Evolutionary conservation across 768 basidiomycete species (phyloP).

Genomic region (Tremella mesenterica): DNA sequence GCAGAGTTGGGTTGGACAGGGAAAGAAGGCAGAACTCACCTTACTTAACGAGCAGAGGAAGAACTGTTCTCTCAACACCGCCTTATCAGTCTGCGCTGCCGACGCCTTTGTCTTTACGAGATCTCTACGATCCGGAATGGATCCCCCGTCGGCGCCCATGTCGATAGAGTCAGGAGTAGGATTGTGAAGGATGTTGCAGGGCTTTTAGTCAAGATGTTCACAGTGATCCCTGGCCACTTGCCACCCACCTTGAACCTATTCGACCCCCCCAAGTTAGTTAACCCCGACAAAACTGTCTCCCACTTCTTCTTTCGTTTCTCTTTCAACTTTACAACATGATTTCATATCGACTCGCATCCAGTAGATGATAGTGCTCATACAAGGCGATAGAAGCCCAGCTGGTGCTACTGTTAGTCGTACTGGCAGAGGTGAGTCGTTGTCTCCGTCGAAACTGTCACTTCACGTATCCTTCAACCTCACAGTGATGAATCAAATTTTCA

Average conservation of each 20-base stretch:
- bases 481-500: conserved; percentile 37
- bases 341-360: background rate
- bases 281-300: background rate
- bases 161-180: no score
- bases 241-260: background rate
- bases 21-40: conserved; percentile 48
- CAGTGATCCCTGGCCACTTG: no score
- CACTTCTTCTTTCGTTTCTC: background rate
- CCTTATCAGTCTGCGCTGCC: conserved; percentile 82
- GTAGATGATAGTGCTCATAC: no score
- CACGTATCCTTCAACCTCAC: conserved; percentile 6
- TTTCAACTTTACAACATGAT: background rate
- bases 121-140: conserved; percentile 46
- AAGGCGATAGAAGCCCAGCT: no score
- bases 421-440: no score
- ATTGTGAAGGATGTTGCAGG: no score
- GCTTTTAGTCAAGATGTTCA: no score
- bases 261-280: background rate
- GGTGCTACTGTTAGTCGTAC: no score
- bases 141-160: conserved; percentile 42
- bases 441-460: no score
- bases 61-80: conserved; percentile 79
- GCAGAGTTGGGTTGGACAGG: background rate
- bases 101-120: conserved; percentile 47
- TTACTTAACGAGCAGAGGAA: conserved; percentile 92